Base-by-base conservation (phyloP, 2,329 filamentous ascomycete genomes). In the Aspergillus pseudoglaucus region DNA sequence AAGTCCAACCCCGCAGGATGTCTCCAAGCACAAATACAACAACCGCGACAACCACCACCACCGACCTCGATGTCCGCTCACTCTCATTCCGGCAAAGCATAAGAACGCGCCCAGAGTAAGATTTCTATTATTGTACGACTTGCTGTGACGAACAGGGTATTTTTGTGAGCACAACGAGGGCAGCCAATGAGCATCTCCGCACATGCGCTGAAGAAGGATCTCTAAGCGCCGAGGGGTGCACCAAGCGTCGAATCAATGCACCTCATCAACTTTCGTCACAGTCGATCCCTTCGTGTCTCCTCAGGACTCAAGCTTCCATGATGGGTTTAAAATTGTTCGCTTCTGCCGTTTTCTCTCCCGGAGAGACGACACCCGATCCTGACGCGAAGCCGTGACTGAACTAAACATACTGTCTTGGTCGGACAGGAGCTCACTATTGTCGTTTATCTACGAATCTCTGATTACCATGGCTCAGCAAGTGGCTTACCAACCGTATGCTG, bases 161-260 rank as follows among this genome's bases (percentile, higher is more conserved):
- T 30, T 30, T 30, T 30, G 25, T 12, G 25, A 30, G 25, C 25
- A 30, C 25, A 30, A 12, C 8, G 25, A 5, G 9, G 37, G 37
- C 37, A 39, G 37, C 37, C 37, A 39, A 39, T 39, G 37, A 20
- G 17, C 15, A 39, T 20, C 15, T 20, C 37, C 37, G 10, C 18
- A 18, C 37, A 39, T 45, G 49, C 47, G 47, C 44, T 48, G 42
- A 51, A 18, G 37, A 39, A 20, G 10, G 17, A 45, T 27, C 45
- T 49, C 30, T 53, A 53, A 53, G 49, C 52, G 52, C 52, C 52
- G 41, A 49, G 44, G 47, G 39, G 45, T 45, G 33, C 37, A 53
- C 37, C 44, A 37, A 50, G 52, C 52, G 15, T 45, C 18, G 14
- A 35, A 25, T 50, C 47, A 15, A 32, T 42, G 14, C 23, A 40